phyloP scores from a whole-genome alignment of 2,329 filamentous ascomycete species.

The Arthroderma sp. region DNA sequence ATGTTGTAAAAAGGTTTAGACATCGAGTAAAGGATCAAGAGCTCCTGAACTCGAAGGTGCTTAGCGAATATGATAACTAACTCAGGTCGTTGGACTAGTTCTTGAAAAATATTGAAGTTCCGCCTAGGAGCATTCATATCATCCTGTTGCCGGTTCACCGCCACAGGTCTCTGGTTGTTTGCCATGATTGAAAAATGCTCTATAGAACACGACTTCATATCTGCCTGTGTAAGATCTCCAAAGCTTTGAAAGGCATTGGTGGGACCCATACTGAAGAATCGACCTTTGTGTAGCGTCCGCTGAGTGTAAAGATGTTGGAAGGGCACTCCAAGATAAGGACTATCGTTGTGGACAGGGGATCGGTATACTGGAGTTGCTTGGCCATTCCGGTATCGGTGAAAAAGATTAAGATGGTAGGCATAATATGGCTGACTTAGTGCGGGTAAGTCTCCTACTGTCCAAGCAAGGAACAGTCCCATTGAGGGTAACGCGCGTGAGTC shows the following conservation, averaged over 20 bases:
- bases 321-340: no score
- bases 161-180: not conserved
- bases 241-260: conserved; percentile 7
- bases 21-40: conserved; percentile 52
- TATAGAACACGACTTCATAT: conserved; percentile 5
- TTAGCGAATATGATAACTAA: conserved; percentile 44
- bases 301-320: not conserved
- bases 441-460: no score
- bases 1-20: conserved; percentile 50
- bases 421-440: no score
- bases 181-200: conserved; percentile 6
- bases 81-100: conserved; percentile 25
- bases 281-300: conserved; percentile 2
- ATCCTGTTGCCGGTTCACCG: not conserved
- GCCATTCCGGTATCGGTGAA: no score
- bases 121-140: not conserved
- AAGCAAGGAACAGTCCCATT: no score
- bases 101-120: conserved; percentile 8
- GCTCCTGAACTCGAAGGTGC: conserved; percentile 41
- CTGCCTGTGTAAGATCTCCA: conserved; percentile 6
- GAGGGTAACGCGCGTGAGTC: no score
- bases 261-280: conserved; percentile 4
- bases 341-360: no score
- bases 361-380: no score
- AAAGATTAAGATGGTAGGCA: no score